Percentiles rank a stretch among this genome's conserved stretches.
phyloP scores from a whole-genome alignment of 2,329 filamentous ascomycete genomes.

The Colletotrichum kahawae region DNA sequence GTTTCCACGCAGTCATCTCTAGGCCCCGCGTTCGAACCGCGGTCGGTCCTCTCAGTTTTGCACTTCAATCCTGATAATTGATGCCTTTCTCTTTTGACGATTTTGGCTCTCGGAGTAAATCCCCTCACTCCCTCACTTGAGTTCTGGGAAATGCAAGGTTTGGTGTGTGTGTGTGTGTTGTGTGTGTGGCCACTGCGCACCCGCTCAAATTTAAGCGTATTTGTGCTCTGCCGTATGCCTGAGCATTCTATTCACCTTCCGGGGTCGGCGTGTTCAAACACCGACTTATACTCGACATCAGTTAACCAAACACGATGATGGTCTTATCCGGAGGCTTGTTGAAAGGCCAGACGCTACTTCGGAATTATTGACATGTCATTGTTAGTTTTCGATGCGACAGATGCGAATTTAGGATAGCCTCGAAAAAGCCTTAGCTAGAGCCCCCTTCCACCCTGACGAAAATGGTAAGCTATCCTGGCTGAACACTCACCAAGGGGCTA shows the following conservation, averaged over 20 bases:
- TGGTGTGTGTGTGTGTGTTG: not conserved
- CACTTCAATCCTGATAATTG: not conserved
- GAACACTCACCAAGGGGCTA: not conserved
- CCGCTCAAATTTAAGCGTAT: not conserved
- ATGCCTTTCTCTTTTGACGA: not conserved
- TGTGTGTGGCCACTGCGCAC: not conserved
- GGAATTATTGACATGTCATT: not conserved
- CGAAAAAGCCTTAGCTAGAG: not conserved
- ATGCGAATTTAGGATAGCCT: not conserved
- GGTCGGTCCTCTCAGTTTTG: conserved; percentile 10
- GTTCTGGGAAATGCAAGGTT: not conserved
- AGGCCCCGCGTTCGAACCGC: conserved; percentile 22
- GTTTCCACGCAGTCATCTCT: conserved; percentile 12
- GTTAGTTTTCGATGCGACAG: not conserved
- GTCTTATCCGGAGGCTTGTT: not conserved
- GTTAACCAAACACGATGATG: not conserved
- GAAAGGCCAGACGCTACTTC: not conserved
- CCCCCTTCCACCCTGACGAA: not conserved
- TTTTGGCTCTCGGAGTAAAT: not conserved
- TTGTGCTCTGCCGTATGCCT: not conserved
- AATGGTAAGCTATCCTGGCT: not conserved
- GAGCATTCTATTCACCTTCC: not conserved
- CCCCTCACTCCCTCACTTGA: not conserved
- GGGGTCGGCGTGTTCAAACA: not conserved
- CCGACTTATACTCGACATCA: not conserved